Conservation (phyloP, 2,329 filamentous ascomycete genomes). For the Monilinia polystroma region DNA sequence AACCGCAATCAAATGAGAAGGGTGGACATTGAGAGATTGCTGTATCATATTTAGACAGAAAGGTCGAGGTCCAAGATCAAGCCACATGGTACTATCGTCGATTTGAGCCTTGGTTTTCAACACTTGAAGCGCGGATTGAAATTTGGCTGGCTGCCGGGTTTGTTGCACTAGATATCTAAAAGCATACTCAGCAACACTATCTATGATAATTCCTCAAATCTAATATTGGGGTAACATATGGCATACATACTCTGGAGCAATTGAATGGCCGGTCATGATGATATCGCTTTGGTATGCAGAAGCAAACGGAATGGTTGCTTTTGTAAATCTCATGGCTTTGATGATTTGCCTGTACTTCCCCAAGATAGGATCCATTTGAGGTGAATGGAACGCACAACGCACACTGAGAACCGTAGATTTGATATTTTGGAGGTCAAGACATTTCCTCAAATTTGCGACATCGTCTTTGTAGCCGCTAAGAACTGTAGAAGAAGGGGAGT, state of each 20-base stretch:
- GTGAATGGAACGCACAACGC: background rate
- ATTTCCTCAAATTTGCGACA: background rate
- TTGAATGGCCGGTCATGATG: background rate
- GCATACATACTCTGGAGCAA: background rate
- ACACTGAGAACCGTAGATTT: background rate
- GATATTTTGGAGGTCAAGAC: background rate
- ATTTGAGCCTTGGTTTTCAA: conserved; percentile 58
- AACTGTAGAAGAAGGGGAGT: background rate
- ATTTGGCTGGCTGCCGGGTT: conserved; percentile 64
- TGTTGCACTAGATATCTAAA: conserved; percentile 59
- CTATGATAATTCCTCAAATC: background rate
- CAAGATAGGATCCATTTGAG: background rate
- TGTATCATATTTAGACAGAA: background rate
- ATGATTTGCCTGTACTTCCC: background rate
- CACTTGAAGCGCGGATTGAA: conserved; percentile 56
- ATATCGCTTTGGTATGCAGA: background rate
- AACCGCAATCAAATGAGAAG: background rate
- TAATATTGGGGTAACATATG: background rate
- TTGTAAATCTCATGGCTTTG: background rate
- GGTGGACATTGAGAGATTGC: background rate
- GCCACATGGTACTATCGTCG: conserved; percentile 49
- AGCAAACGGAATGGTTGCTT: background rate
- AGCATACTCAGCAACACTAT: background rate
- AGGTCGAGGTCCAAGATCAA: conserved; percentile 10
- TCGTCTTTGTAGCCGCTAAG: background rate